These are phyloP conservation scores for Fusarium devonianum DNA, from an alignment of 2,329 filamentous ascomycete genomes.

Conservation along the genomic window DNA sequence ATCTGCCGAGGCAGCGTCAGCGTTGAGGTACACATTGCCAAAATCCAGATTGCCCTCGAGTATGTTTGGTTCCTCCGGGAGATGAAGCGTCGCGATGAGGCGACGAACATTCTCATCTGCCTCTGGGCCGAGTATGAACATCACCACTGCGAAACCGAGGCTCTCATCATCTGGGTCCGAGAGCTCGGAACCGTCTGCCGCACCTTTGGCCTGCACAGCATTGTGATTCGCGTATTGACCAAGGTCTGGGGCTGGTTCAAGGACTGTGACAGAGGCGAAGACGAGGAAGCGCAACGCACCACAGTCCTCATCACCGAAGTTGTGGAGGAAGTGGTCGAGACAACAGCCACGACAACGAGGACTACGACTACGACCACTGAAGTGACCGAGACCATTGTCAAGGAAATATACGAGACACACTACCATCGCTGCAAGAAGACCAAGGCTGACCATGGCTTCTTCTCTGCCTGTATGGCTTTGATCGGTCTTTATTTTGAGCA, in stretches of 20 bases:
- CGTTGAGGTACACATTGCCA: slow-evolving; percentile 47
- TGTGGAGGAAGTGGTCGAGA: slow-evolving; percentile 49
- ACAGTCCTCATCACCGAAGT: slow-evolving; percentile 50
- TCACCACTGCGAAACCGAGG: slow-evolving; percentile 43
- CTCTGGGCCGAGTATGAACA: slow-evolving; percentile 53
- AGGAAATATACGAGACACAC: slow-evolving; percentile 48
- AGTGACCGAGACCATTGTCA: slow-evolving; percentile 46
- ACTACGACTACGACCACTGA: slow-evolving; percentile 42
- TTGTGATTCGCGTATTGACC: slow-evolving; percentile 47
- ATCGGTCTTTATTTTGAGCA: slow-evolving; percentile 44
- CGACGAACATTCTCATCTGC: slow-evolving; percentile 50
- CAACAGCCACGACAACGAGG: slow-evolving; percentile 44
- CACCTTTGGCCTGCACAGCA: slow-evolving; percentile 44
- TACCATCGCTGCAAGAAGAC: slow-evolving; percentile 46
- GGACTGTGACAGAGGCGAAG: slow-evolving; percentile 41
- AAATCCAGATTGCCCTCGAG: slow-evolving; percentile 49
- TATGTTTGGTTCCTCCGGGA: slow-evolving; percentile 47
- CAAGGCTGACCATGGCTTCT: slow-evolving; percentile 46
- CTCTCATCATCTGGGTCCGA: slow-evolving; percentile 46
- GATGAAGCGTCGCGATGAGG: slow-evolving; percentile 46
- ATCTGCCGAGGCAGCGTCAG: slow-evolving; percentile 42
- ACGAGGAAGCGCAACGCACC: slow-evolving; percentile 46
- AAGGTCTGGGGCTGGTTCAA: slow-evolving; percentile 52
- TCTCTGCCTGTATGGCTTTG: slow-evolving; percentile 46
- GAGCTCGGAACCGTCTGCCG: slow-evolving; percentile 47